These are phyloP conservation scores for Blastobotrys ciferrii DNA, from an alignment of 1,139 yeast species.

Conservation along the genomic window DNA sequence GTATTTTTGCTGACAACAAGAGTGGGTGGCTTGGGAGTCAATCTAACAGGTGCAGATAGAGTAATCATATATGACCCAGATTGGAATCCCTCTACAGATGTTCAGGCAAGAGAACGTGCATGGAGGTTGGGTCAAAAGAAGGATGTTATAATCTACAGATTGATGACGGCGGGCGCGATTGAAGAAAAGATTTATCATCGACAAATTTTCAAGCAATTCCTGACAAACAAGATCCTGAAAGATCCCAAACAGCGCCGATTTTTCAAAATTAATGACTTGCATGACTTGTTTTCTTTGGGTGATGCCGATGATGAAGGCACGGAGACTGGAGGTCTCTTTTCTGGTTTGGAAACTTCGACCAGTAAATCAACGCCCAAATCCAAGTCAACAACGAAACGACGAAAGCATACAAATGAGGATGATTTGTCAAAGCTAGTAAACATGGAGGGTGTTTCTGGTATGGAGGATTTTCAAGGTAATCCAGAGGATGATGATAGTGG, in stretches of 20 bases:
- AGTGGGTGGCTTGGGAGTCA: conserved; percentile 95
- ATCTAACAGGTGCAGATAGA: conserved; percentile 91
- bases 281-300: conserved; percentile 83
- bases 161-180: conserved; percentile 93
- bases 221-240: conserved; percentile 88
- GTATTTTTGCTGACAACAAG: conserved; percentile 85
- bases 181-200: conserved; percentile 97
- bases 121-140: conserved; percentile 96
- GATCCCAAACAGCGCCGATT: conserved; percentile 94
- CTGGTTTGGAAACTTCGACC: conserved; percentile 47
- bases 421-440: conserved; percentile 52
- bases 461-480: conserved; percentile 49
- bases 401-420: conserved; percentile 41
- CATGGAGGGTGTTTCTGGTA: conserved; percentile 54
- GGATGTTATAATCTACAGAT: conserved; percentile 87
- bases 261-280: conserved; percentile 87
- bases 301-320: conserved; percentile 65
- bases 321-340: conserved; percentile 61
- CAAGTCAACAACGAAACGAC: conserved; percentile 34
- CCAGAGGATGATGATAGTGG: conserved; percentile 37
- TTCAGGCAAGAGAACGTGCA: conserved; percentile 95
- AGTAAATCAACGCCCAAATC: conserved; percentile 28
- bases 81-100: conserved; percentile 98
- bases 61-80: conserved; percentile 96
- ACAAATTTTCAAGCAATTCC: conserved; percentile 90